phyloP scores from a whole-genome alignment of 306 rosid genomes.

The Malus sieversii region DNA sequence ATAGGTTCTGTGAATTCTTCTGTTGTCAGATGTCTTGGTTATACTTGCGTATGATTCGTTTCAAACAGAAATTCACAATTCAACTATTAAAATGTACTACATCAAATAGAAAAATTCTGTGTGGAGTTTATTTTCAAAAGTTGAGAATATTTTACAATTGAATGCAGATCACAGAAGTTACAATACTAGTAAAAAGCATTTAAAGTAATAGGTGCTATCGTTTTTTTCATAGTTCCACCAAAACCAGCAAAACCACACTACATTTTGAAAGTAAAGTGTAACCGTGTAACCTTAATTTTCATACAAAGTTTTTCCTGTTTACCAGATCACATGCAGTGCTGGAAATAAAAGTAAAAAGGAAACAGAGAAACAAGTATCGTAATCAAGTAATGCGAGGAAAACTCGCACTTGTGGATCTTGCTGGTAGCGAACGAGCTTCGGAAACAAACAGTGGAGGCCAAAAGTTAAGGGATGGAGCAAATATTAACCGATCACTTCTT shows the following conservation, averaged over 20 bases:
- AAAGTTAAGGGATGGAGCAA: slow-evolving; percentile 60
- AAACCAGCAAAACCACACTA: background rate
- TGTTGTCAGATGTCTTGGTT: background rate
- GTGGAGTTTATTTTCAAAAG: background rate
- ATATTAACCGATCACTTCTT: slow-evolving; percentile 64
- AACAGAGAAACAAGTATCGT: slow-evolving; percentile 44
- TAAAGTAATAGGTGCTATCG: background rate
- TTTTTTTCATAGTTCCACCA: background rate
- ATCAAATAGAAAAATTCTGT: background rate
- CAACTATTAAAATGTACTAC: background rate
- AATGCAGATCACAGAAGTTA: background rate
- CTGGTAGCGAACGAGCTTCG: slow-evolving; percentile 57
- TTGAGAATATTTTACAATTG: too few relatives aligned
- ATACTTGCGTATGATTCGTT: background rate
- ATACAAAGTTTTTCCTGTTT: background rate
- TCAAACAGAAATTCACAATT: background rate
- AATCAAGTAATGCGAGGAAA: slow-evolving; percentile 55
- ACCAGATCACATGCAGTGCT: slow-evolving; percentile 60
- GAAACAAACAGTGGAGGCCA: slow-evolving; percentile 55
- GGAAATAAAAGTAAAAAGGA: slow-evolving; percentile 53
- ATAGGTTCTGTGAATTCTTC: background rate
- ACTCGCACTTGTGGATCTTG: slow-evolving; percentile 66
- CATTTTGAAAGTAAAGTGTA: background rate
- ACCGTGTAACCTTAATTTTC: background rate
- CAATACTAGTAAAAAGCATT: too few relatives aligned